Evolutionary conservation across 2,329 filamentous ascomycete species (phyloP), one percentile per base, ranked within the genome.

Genomic region (Epichloe glyceriae): DNA sequence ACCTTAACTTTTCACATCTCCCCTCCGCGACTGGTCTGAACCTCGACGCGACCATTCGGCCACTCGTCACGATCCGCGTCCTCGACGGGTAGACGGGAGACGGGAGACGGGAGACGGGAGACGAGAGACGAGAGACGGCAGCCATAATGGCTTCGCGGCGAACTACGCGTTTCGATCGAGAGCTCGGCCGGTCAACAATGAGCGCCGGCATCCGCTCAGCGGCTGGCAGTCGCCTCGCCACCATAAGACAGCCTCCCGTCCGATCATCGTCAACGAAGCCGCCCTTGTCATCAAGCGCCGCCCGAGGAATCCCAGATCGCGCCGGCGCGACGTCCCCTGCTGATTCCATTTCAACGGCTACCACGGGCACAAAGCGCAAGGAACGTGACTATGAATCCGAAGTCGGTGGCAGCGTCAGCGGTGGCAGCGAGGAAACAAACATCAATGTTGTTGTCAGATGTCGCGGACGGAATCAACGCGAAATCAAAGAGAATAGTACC

Each of bases 381-480:
- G 87, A 93, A 59, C 80, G 87, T 61, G 87, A 94, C 38, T 91
- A 84, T 62, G 90, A 91, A 43, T 67, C 77, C 5, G 81, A 86
- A 33, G 34, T 52, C 4, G 50, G 51, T 22, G 39, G 46, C n/a
- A 42, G 50, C 40, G 46, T 46, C 50, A 41, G 50, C 20, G 17
- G 26, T 14, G 47, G 70, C 51, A 78, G 78, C 48, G 83, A 90
- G 60, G 89, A 95, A 67, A 97, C 91, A 7, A 98, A 96, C 65
- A 98, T 98, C 69, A 93, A 94, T 64, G 93, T 98, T 45, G 90
- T 97, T 35, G 94, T 98, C 52, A 80, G 93, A 56, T 98, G 91
- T 70, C 80, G 93, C 58, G 93, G 91, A 5, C 85, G 93, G 56
- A 97, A 87, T 64, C 87, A 95, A 59, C 83, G 91, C 58, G 93